Base-by-base conservation (phyloP, 1,139 yeast genomes). In the Suhomyces coccinellae region DNA sequence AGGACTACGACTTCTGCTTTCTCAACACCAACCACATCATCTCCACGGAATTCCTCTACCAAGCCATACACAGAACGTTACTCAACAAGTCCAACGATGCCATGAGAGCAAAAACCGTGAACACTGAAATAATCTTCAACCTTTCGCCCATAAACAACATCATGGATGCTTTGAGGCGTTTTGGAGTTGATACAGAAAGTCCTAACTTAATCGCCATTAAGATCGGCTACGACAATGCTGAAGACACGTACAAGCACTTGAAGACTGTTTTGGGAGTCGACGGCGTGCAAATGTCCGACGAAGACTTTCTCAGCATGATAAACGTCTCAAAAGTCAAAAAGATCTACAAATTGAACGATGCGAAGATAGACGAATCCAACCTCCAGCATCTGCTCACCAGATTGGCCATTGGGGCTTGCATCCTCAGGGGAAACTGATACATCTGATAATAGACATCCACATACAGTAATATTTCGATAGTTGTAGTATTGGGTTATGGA, bases 91-190 rank as follows among this genome's bases (percentile, higher is more conserved):
- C 41, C 4, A 55, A 57, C 20, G 65, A 55, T 3, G 51, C 56
- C 16, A 67, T 66, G 68, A 65, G 62, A 49, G 74, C 79, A 31
- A 71, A 69, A 38, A 66, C 75, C 1, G 57, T 74, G 44, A 66
- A 73, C 50, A 67, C 79, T 0, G 79, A 74, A 50, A 68, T 73
- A 31, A 65, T 74, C 20, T 65, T 67, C 51, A 70, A 65, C 49
- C 61, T 74, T 47, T 69, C 75, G 4, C 77, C 79, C 2, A 62
- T 69, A 13, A 74, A 73, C 57, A 73, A 71, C 48, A 70, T 74
- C 38, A 62, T 65, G 61, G 78, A 74, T 46, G 76, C 79, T 1
- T 60, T 74, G 49, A 67, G 62, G 44, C 53, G 69, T 45, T 74
- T 74, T 55, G 79, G 79, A 1, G 64, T 74, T 14, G 73, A 68